Conservation (phyloP, 495 filamentous ascomycete species). For the Aspergillus avenaceus region DNA sequence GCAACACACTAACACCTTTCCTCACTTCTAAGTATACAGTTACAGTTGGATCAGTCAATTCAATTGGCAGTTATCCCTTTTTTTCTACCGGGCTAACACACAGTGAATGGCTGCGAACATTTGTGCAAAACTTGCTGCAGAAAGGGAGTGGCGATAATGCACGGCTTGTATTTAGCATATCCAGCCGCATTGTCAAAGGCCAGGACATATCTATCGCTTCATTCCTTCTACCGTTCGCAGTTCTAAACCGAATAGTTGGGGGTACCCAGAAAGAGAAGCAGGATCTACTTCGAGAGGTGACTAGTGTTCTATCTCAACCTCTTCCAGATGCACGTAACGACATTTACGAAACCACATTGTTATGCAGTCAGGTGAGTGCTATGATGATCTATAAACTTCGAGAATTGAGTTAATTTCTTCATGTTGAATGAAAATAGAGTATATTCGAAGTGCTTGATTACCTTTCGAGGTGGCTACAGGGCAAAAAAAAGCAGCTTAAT, state of each 20-base stretch:
- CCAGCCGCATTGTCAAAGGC: constrained; percentile 73
- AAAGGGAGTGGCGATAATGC: constrained; percentile 66
- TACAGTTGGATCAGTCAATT: constrained; percentile 47
- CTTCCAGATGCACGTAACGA: constrained; percentile 50
- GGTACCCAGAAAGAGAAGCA: constrained; percentile 60
- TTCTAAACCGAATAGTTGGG: constrained; percentile 71
- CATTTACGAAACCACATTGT: constrained; percentile 65
- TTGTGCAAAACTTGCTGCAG: constrained; percentile 78
- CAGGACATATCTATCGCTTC: constrained; percentile 79
- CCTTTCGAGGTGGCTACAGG: constrained; percentile 81
- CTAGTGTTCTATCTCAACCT: constrained; percentile 60
- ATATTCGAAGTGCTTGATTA: constrained; percentile 92
- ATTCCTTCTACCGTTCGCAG: constrained; percentile 82
- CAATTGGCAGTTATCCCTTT: constrained; percentile 67
- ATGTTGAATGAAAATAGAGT: constrained; percentile 46
- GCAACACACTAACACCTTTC: constrained; percentile 81
- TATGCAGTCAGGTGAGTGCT: constrained; percentile 72
- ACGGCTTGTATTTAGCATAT: constrained; percentile 68
- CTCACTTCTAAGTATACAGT: constrained; percentile 75
- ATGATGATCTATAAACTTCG: not conserved
- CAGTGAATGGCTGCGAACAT: constrained; percentile 70
- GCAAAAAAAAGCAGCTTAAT: constrained; percentile 62
- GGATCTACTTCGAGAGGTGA: constrained; percentile 68
- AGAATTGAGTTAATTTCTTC: not conserved
- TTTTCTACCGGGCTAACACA: constrained; percentile 63